These are phyloP conservation scores for Phytopythium litorale DNA, from an alignment of 352 stramenopile species.

Conservation along the genomic window DNA sequence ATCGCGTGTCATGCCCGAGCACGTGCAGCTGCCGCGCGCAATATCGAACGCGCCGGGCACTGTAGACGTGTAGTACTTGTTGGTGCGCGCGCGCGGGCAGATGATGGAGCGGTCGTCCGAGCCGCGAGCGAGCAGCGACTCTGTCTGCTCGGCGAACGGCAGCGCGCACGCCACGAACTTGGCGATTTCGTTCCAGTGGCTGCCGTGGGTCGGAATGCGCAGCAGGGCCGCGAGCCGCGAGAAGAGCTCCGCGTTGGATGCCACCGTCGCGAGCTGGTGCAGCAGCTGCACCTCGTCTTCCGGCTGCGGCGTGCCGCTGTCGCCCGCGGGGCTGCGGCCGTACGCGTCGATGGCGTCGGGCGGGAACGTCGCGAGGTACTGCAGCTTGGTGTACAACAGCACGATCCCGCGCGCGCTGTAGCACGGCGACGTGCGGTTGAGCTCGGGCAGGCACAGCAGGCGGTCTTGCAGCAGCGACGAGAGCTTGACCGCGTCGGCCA, in stretches of 20 bases:
- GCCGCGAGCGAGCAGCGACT: slow-evolving; percentile 76
- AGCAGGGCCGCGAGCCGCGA: slow-evolving; percentile 59
- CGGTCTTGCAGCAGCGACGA: slow-evolving; percentile 67
- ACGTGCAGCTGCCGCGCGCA: slow-evolving; percentile 79
- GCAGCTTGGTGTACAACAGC: slow-evolving; percentile 81
- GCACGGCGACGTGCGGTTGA: slow-evolving; percentile 78
- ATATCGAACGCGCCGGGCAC: slow-evolving; percentile 62
- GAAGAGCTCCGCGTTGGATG: slow-evolving; percentile 55
- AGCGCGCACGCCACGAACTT: slow-evolving; percentile 73
- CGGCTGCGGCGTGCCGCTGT: not conserved
- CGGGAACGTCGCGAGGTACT: slow-evolving; percentile 78
- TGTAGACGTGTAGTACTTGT: slow-evolving; percentile 89
- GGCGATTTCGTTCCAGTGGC: slow-evolving; percentile 73
- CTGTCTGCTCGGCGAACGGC: slow-evolving; percentile 81
- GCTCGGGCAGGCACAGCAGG: slow-evolving; percentile 64
- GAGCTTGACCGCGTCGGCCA: slow-evolving; percentile 59
- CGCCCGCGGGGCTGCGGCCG: slow-evolving; percentile 19
- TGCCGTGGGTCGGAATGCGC: slow-evolving; percentile 66
- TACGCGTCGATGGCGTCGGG: slow-evolving; percentile 54
- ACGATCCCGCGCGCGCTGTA: slow-evolving; percentile 77
- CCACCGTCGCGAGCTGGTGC: slow-evolving; percentile 53
- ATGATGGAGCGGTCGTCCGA: slow-evolving; percentile 85
- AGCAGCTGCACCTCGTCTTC: slow-evolving; percentile 66
- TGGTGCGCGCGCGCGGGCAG: slow-evolving; percentile 70
- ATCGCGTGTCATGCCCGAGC: slow-evolving; percentile 70